These are phyloP conservation scores for Exophiala alcalophila DNA, from an alignment of 2,329 filamentous ascomycete species.

Conservation along the genomic window DNA sequence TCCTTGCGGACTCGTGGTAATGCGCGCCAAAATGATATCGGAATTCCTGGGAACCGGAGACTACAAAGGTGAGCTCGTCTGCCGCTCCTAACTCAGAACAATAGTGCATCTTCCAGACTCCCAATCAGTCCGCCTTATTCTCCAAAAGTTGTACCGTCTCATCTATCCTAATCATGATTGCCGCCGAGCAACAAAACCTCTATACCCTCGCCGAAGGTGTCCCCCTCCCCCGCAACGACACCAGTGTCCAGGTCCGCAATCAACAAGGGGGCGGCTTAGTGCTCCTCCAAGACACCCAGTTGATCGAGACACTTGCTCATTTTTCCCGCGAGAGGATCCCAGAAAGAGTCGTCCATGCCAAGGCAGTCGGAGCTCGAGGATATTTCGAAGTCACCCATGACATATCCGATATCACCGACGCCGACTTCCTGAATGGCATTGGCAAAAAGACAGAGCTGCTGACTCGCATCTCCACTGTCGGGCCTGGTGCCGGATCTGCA, in stretches of 20 bases:
- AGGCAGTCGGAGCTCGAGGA: constrained; percentile 56
- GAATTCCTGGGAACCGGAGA: too few species aligned
- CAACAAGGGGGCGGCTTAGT: constrained; percentile 38
- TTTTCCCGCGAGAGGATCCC: constrained; percentile 63
- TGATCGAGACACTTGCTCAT: constrained; percentile 61
- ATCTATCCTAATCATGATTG: constrained; percentile 17
- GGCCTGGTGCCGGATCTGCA: constrained; percentile 45
- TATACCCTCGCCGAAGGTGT: constrained; percentile 27
- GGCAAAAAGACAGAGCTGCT: constrained; percentile 55
- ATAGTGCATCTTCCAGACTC: too few species aligned
- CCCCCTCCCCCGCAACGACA: constrained; percentile 24
- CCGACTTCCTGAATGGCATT: constrained; percentile 52
- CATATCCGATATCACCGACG: constrained; percentile 54
- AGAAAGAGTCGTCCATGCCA: constrained; percentile 60
- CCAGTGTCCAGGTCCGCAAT: constrained; percentile 20
- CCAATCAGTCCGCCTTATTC: too few species aligned
- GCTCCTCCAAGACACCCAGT: constrained; percentile 56
- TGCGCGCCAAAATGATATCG: neutral
- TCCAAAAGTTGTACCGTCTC: too few species aligned
- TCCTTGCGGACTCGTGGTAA: too few species aligned
- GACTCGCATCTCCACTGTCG: constrained; percentile 49
- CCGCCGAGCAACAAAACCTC: constrained; percentile 25
- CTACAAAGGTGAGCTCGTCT: constrained; percentile 1
- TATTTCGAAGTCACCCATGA: constrained; percentile 62
- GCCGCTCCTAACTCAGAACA: too few species aligned